A percentile compares a stretch with the other conserved stretches of the same genome.
phyloP scores from a whole-genome alignment of 345 rosid genomes.

The Noccaea caerulescens region DNA sequence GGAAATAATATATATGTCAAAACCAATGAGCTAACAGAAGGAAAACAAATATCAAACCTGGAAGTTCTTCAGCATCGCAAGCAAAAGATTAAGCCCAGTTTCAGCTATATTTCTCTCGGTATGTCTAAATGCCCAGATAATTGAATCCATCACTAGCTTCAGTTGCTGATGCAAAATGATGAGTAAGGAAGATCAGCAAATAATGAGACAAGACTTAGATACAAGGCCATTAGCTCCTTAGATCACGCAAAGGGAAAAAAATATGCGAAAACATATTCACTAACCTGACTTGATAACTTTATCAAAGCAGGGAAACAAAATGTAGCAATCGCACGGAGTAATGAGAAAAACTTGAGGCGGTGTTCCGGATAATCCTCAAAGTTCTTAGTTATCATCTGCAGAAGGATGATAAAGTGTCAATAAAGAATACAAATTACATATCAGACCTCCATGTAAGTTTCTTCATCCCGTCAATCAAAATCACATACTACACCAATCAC shows the following conservation, averaged over 20 bases:
- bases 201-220: constrained; percentile 17
- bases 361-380: constrained; percentile 99
- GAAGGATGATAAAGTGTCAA: constrained; percentile 24
- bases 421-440: constrained; percentile 4
- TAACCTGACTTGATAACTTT: constrained; percentile 88
- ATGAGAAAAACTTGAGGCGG: constrained; percentile 95
- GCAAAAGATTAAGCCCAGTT: constrained; percentile 86
- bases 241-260: neutral
- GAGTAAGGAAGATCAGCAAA: constrained; percentile 10
- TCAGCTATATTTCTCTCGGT: constrained; percentile 98
- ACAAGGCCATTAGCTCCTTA: constrained; percentile 17
- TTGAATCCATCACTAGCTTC: constrained; percentile 97
- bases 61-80: constrained; percentile 94
- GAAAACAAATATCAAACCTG: constrained; percentile 58
- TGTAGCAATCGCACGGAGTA: constrained; percentile 97
- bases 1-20: constrained; percentile 28
- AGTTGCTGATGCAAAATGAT: constrained; percentile 67
- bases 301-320: constrained; percentile 94
- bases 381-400: constrained; percentile 98
- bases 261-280: constrained; percentile 39
- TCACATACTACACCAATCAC: constrained; percentile 13
- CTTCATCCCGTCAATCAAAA: neutral
- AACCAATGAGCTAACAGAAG: constrained; percentile 50
- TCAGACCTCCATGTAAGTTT: constrained; percentile 6
- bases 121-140: constrained; percentile 99